A percentile compares a stretch with the other conserved stretches of the same genome.
Evolutionary conservation across 495 filamentous ascomycete species (phyloP).

Genomic region (Annulohypoxylon nitens): DNA sequence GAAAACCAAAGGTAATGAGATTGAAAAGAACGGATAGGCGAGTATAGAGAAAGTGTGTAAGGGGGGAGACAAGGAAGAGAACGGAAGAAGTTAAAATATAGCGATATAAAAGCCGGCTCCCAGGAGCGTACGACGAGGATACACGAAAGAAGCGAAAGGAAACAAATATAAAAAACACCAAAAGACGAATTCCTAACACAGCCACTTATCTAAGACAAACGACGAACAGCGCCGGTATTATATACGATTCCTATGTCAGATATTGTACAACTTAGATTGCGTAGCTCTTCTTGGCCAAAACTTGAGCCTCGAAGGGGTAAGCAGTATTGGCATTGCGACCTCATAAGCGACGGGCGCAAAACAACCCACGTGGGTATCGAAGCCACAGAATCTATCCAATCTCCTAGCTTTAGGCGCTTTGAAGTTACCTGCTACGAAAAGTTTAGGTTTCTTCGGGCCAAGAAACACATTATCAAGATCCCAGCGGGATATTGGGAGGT

Average conservation of each 20-base stretch:
- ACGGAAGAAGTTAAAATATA: conserved; percentile 6
- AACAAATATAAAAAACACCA: conserved; percentile 28
- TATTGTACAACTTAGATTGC: conserved; percentile 9
- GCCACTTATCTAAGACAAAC: conserved; percentile 18
- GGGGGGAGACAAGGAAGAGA: conserved; percentile 12
- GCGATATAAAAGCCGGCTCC: conserved; percentile 15
- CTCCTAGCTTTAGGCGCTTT: conserved; percentile 1
- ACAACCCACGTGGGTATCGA: conserved; percentile 12
- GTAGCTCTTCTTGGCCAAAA: conserved; percentile 39
- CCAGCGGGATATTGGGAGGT: conserved; percentile 28
- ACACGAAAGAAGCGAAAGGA: conserved; percentile 25
- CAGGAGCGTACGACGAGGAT: conserved; percentile 28
- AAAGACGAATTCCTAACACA: conserved; percentile 22
- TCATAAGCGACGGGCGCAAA: conserved; percentile 11
- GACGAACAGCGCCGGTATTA: conserved; percentile 30
- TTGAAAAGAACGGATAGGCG: not conserved
- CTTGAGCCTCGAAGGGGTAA: conserved; percentile 35
- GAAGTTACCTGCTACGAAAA: conserved; percentile 23
- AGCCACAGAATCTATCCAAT: conserved; percentile 13
- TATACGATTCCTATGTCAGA: conserved; percentile 26
- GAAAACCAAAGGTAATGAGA: conserved; percentile 19
- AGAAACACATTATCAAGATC: conserved; percentile 29
- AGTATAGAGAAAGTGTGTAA: conserved; percentile 1
- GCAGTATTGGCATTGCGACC: conserved; percentile 38
- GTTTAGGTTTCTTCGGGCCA: conserved; percentile 25